Evolutionary conservation across 2,329 filamentous ascomycete genomes (phyloP).

Genomic region (Diaporthe sp.): DNA sequence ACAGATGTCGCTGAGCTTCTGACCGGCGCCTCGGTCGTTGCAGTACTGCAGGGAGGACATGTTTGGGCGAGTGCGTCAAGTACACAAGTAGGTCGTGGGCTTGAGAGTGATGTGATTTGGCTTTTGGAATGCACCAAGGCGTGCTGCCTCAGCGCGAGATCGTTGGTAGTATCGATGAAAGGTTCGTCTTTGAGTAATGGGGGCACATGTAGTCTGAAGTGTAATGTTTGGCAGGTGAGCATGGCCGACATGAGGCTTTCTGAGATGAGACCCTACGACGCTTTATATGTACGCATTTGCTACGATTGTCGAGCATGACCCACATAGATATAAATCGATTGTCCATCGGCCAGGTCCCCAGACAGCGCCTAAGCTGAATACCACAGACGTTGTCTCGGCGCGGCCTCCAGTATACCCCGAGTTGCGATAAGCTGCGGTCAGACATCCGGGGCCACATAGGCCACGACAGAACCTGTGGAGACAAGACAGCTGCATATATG

Average conservation of each 20-base stretch:
- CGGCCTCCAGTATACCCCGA: not conserved
- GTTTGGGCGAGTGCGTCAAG: not conserved
- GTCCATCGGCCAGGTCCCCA: not conserved
- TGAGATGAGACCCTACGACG: not conserved
- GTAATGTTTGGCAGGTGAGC: not conserved
- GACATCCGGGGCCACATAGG: not conserved
- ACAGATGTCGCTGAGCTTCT: slow-evolving; percentile 16
- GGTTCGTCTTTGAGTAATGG: not conserved
- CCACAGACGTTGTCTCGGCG: not conserved
- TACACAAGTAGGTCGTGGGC: not conserved
- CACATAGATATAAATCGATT: not conserved
- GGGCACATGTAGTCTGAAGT: not conserved
- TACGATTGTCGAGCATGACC: not conserved
- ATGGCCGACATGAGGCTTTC: not conserved
- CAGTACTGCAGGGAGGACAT: not conserved
- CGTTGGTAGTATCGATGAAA: not conserved
- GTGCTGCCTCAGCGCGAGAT: not conserved
- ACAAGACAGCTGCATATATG: not conserved
- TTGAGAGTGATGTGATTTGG: not conserved
- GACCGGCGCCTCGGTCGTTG: slow-evolving; percentile 1
- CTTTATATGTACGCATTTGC: not conserved
- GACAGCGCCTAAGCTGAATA: not conserved
- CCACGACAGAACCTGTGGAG: not conserved
- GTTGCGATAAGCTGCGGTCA: not conserved
- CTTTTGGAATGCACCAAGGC: not conserved